Evolutionary conservation across 2,329 filamentous ascomycete genomes (phyloP).

Genomic region (Mollisia scopiformis): DNA sequence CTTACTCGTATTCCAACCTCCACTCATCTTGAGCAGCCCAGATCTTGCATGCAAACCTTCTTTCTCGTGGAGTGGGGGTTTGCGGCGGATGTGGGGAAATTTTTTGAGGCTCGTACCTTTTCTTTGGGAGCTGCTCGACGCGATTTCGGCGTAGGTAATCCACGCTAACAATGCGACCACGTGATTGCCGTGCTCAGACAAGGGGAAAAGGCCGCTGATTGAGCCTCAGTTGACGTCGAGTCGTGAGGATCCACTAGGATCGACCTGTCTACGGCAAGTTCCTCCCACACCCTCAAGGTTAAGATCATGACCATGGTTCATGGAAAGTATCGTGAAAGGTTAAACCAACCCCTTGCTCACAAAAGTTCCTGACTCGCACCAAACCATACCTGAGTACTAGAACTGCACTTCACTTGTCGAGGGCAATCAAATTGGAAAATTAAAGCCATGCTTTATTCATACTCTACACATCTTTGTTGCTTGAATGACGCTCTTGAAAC

Average conservation of each 20-base stretch:
- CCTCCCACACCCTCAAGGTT: background rate
- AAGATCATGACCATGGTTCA: background rate
- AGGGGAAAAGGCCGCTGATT: no score
- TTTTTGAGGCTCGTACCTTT: conserved; percentile 3
- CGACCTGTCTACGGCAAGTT: background rate
- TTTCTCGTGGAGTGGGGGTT: no score
- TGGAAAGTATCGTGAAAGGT: background rate
- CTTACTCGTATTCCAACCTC: conserved; percentile 91
- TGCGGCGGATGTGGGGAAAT: background rate
- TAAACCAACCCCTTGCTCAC: no score
- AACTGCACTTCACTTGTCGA: no score
- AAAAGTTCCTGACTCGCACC: no score
- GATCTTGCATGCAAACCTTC: no score
- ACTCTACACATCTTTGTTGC: conserved; percentile 4
- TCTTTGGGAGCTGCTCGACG: background rate
- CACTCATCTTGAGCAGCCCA: conserved; percentile 66
- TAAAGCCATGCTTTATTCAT: conserved; percentile 1
- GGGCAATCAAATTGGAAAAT: no score
- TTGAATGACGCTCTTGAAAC: conserved; percentile 8
- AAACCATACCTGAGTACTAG: no score
- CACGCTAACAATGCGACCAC: background rate
- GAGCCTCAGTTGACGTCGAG: no score
- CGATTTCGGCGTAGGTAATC: background rate
- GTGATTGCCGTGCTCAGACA: no score
- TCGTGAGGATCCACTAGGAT: background rate